Evolutionary conservation across 176 grass and related monocot species (phyloP).

Genomic region (Zizania latifolia): DNA sequence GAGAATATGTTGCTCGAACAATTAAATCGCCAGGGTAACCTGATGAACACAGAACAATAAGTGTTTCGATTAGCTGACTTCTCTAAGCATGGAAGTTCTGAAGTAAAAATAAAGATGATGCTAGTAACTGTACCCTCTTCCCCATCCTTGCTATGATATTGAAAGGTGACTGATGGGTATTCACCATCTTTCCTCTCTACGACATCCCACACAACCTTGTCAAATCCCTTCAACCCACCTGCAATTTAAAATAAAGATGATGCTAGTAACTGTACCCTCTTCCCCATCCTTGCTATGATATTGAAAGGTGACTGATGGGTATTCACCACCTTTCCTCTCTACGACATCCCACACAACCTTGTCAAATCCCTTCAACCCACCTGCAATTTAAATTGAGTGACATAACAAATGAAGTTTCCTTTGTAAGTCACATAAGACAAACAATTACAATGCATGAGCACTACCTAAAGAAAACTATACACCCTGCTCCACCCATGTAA

Average conservation of each 20-base stretch:
- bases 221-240: slow-evolving; percentile 78
- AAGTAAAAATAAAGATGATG: neutral
- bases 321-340: slow-evolving; percentile 53
- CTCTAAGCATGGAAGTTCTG: neutral
- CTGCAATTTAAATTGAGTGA: slow-evolving; percentile 33
- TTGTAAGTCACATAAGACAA: neutral
- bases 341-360: slow-evolving; percentile 73
- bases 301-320: slow-evolving; percentile 68
- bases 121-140: slow-evolving; percentile 62
- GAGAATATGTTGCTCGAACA: slow-evolving; percentile 57
- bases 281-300: slow-evolving; percentile 81
- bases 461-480: neutral
- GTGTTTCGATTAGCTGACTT: neutral
- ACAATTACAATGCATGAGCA: neutral
- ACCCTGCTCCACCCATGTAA: neutral
- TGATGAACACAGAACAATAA: slow-evolving; percentile 11
- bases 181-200: slow-evolving; percentile 50
- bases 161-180: slow-evolving; percentile 69
- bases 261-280: slow-evolving; percentile 54
- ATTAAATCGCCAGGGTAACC: slow-evolving; percentile 76
- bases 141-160: slow-evolving; percentile 72
- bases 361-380: slow-evolving; percentile 77
- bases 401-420: neutral
- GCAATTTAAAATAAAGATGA: slow-evolving; percentile 28
- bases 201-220: slow-evolving; percentile 81